phyloP scores from a whole-genome alignment of 2,329 filamentous ascomycete species.

The Pseudogymnoascus sp. region DNA sequence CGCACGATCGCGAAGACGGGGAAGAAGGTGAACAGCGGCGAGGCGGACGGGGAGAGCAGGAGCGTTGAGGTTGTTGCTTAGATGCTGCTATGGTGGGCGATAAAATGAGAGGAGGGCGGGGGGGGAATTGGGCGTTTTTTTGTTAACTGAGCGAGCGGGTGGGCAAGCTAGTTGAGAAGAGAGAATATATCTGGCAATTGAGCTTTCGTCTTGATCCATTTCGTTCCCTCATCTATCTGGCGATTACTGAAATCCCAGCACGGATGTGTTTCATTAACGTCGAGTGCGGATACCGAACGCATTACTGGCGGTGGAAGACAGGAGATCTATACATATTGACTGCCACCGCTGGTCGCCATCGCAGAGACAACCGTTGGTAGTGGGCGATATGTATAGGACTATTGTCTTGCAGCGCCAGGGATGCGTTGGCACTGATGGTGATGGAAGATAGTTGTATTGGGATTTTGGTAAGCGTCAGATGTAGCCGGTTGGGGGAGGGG shows the following conservation, averaged over 20 bases:
- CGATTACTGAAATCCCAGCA: background rate
- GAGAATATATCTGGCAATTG: background rate
- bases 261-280: background rate
- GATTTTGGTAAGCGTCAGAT: background rate
- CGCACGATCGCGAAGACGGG: slow-evolving; percentile 90
- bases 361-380: background rate
- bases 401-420: background rate
- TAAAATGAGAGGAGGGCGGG: background rate
- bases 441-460: background rate
- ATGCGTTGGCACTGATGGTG: background rate
- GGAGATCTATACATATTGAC: background rate
- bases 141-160: background rate
- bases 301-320: background rate
- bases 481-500: background rate
- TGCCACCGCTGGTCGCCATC: background rate
- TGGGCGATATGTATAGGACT: background rate
- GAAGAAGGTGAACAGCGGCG: slow-evolving; percentile 75
- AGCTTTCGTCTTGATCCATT: background rate
- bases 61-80: slow-evolving; percentile 34
- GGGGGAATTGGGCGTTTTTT: background rate
- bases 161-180: background rate
- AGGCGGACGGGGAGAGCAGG: slow-evolving; percentile 56
- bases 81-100: background rate
- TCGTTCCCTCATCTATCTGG: background rate
- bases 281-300: background rate